Evolutionary conservation across 2,329 filamentous ascomycete species (phyloP).

Genomic region (Colletotrichum liriopes): DNA sequence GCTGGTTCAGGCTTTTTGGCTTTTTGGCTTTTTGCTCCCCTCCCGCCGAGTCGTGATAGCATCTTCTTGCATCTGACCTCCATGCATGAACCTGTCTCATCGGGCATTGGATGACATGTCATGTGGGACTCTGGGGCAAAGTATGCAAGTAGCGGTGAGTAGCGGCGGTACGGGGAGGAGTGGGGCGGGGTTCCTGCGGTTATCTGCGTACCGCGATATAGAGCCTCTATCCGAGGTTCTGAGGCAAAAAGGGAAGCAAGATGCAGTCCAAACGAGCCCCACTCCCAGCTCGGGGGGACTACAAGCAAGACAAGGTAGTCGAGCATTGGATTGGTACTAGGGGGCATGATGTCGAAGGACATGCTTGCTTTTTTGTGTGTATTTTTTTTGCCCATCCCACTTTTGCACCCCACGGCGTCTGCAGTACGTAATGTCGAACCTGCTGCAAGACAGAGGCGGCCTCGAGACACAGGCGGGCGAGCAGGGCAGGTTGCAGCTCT

Average conservation of each 20-base stretch:
- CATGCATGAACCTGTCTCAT: constrained; percentile 31
- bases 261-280: background rate
- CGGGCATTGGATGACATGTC: constrained; percentile 25
- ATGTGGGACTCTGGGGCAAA: constrained; percentile 3
- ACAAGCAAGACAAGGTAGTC: background rate
- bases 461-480: no score
- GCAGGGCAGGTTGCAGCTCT: background rate
- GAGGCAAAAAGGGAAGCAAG: background rate
- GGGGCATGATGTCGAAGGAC: background rate
- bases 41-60: constrained; percentile 12
- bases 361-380: constrained; percentile 5
- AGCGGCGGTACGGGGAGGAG: background rate
- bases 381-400: background rate
- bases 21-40: background rate
- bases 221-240: constrained; percentile 3
- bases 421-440: background rate
- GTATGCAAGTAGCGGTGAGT: constrained; percentile 37
- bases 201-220: background rate
- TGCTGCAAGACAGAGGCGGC: background rate
- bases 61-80: constrained; percentile 16
- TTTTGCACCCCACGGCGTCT: background rate
- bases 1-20: background rate
- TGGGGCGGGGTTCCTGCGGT: background rate
- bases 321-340: background rate
- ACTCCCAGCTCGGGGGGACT: background rate